Conservation (phyloP, 1,284 basidiomycete genomes). For the Papiliotrema terrestris region DNA sequence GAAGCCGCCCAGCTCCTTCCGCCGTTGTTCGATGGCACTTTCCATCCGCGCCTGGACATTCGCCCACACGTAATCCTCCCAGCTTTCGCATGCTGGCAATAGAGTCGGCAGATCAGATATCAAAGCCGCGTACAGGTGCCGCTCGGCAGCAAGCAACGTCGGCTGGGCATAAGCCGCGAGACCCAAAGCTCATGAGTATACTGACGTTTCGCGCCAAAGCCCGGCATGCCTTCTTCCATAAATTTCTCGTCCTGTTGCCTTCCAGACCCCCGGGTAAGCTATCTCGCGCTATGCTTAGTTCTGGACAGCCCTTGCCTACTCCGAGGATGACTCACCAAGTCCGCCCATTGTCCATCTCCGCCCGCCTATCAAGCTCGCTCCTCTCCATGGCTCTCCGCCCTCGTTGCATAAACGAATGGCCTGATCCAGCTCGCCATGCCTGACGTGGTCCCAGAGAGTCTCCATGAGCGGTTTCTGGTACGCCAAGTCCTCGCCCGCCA, state of each 20-base stretch:
- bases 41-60: constrained; percentile 82
- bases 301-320: background rate
- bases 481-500: constrained; percentile 45
- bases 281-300: constrained; percentile 49
- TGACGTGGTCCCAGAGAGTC: constrained; percentile 41
- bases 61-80: constrained; percentile 96
- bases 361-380: constrained; percentile 49
- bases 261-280: constrained; percentile 17
- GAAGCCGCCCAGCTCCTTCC: constrained; percentile 46
- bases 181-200: background rate
- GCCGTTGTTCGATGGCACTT: constrained; percentile 47
- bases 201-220: constrained; percentile 72
- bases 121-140: constrained; percentile 81
- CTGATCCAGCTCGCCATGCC: constrained; percentile 67
- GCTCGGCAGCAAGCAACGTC: constrained; percentile 67
- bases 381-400: constrained; percentile 83
- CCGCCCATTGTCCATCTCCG: constrained; percentile 42
- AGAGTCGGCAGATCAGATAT: constrained; percentile 78
- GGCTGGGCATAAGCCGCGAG: constrained; percentile 52
- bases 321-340: constrained; percentile 29
- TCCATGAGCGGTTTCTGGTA: constrained; percentile 42
- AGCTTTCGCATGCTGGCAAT: constrained; percentile 71
- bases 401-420: constrained; percentile 78
- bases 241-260: constrained; percentile 67
- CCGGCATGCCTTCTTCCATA: constrained; percentile 83